Percentiles rank a stretch among this genome's conserved stretches.
Evolutionary conservation across 1,139 yeast species (phyloP).

Genomic region (Yamadazyma triangularis): DNA sequence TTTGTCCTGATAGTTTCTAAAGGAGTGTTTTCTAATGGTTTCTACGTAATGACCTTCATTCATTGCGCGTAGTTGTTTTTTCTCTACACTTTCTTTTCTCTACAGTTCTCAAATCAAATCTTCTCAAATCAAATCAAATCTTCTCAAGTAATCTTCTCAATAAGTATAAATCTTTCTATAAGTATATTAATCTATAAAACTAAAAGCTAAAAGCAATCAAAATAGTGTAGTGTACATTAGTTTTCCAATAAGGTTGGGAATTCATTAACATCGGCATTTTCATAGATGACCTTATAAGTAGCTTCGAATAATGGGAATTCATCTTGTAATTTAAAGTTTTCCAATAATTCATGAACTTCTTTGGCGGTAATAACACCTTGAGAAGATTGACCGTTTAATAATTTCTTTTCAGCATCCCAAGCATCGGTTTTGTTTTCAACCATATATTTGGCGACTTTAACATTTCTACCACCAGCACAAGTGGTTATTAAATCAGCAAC

Average conservation of each 20-base stretch:
- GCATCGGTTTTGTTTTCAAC: slow-evolving; percentile 43
- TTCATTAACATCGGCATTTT: slow-evolving; percentile 31
- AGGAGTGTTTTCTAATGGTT: slow-evolving; percentile 16
- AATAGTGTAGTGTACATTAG: slow-evolving; percentile 8
- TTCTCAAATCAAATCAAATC: too few species aligned
- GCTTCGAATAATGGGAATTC: slow-evolving; percentile 48
- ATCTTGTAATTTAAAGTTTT: slow-evolving; percentile 23
- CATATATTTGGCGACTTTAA: slow-evolving; percentile 45
- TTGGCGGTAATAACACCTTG: slow-evolving; percentile 47
- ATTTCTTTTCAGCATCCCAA: slow-evolving; percentile 39
- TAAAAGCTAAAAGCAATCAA: neutral
- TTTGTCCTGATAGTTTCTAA: slow-evolving; percentile 23
- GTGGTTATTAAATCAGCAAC: slow-evolving; percentile 50
- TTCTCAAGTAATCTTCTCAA: too few species aligned
- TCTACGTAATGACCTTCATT: neutral
- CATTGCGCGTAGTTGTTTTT: neutral
- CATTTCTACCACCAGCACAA: slow-evolving; percentile 48
- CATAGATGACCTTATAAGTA: slow-evolving; percentile 43
- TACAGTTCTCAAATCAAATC: too few species aligned
- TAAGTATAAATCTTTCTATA: too few species aligned
- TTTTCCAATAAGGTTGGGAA: slow-evolving; percentile 30
- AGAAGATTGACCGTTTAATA: slow-evolving; percentile 47
- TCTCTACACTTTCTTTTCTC: slow-evolving; percentile 10
- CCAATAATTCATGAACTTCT: slow-evolving; percentile 45
- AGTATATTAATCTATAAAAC: neutral